These are phyloP conservation scores for Niveomyces coronatus DNA, from an alignment of 2,329 filamentous ascomycete species.

Conservation along the genomic window DNA sequence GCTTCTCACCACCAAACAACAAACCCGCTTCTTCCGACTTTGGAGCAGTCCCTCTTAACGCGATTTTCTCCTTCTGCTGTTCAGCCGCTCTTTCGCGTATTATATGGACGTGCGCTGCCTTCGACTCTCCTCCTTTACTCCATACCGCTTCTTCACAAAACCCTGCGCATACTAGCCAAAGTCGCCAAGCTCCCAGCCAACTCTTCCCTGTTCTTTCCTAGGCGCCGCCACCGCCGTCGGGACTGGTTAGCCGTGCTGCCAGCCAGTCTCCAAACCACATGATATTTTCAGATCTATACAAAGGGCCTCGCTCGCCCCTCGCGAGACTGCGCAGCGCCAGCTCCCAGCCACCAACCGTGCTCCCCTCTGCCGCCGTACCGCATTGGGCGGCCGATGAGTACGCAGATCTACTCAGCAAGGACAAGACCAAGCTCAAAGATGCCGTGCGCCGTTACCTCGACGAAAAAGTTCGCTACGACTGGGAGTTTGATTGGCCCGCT, in stretches of 20 bases:
- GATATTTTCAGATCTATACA: slow-evolving; percentile 52
- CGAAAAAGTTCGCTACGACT: slow-evolving; percentile 47
- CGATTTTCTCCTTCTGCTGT: not conserved
- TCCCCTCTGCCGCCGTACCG: slow-evolving; percentile 19
- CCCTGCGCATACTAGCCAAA: too few species aligned
- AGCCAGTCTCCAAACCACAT: too few species aligned
- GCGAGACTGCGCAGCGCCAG: slow-evolving; percentile 37
- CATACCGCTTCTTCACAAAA: too few species aligned
- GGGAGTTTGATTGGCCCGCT: slow-evolving; percentile 48
- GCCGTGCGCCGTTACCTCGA: slow-evolving; percentile 47
- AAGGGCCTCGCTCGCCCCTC: slow-evolving; percentile 42
- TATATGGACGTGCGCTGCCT: too few species aligned
- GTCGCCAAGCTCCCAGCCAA: too few species aligned
- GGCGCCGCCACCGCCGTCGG: too few species aligned
- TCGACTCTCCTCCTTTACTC: too few species aligned
- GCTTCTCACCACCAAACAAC: not conserved
- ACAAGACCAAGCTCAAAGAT: slow-evolving; percentile 53
- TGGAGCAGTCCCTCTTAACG: not conserved
- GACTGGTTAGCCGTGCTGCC: too few species aligned
- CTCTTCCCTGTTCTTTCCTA: too few species aligned
- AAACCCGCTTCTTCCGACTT: not conserved
- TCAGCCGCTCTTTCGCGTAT: too few species aligned
- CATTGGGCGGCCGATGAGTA: slow-evolving; percentile 41
- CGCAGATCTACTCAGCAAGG: slow-evolving; percentile 49
- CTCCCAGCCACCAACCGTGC: slow-evolving; percentile 19